Percentiles rank a stretch among this genome's conserved stretches.
phyloP scores from a whole-genome alignment of 1,284 basidiomycete species.

The Moesziomyces parantarcticus region DNA sequence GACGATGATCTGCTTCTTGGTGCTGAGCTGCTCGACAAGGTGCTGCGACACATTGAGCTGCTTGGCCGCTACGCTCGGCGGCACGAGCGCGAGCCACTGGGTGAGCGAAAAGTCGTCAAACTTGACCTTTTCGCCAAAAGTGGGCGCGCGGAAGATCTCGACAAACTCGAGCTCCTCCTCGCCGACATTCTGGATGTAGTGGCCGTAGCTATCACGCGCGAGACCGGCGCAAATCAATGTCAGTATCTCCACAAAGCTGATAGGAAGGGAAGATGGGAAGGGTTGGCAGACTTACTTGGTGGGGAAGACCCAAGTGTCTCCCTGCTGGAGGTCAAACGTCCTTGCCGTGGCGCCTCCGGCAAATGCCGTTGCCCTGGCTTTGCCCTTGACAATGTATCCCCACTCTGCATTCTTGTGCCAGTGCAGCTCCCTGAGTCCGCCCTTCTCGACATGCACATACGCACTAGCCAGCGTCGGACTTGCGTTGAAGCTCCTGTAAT shows the following conservation, averaged over 20 bases:
- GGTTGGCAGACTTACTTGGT: slow-evolving; percentile 6
- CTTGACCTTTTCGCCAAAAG: slow-evolving; percentile 12
- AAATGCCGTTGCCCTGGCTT: slow-evolving; percentile 29
- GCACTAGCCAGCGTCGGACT: slow-evolving; percentile 76
- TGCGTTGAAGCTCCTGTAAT: slow-evolving; percentile 61
- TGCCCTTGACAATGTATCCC: slow-evolving; percentile 27
- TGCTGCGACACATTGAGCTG: slow-evolving; percentile 11
- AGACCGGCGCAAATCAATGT: no score
- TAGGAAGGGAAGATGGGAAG: not conserved
- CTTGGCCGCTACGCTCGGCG: slow-evolving; percentile 16
- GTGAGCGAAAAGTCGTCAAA: slow-evolving; percentile 30
- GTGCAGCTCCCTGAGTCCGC: slow-evolving; percentile 75
- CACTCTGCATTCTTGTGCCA: slow-evolving; percentile 75
- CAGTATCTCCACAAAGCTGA: no score
- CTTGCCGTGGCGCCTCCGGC: slow-evolving; percentile 71
- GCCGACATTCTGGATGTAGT: slow-evolving; percentile 79
- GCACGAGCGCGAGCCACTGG: slow-evolving; percentile 43
- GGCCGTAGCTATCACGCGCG: slow-evolving; percentile 68
- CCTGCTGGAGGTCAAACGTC: slow-evolving; percentile 74
- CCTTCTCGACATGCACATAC: slow-evolving; percentile 77
- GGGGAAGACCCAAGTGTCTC: slow-evolving; percentile 13
- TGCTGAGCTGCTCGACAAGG: slow-evolving; percentile 13
- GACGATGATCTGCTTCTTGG: slow-evolving; percentile 15
- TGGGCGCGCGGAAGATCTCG: slow-evolving; percentile 74
- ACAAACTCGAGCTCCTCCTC: slow-evolving; percentile 75